These are phyloP conservation scores for Acacia melanoxylon DNA, from an alignment of 306 rosid species.

Conservation along the genomic window DNA sequence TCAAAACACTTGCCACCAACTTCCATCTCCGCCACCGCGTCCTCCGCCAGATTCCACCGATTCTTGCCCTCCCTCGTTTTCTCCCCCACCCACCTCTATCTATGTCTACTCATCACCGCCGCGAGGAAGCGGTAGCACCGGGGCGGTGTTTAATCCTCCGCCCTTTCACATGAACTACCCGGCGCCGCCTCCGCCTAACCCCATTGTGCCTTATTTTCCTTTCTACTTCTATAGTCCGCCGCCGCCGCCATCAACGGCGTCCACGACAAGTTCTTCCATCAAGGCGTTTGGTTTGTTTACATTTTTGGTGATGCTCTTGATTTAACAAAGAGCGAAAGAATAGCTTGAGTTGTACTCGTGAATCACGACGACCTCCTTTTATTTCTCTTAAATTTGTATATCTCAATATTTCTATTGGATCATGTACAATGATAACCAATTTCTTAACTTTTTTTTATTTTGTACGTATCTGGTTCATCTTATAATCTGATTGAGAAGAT, in stretches of 20 bases:
- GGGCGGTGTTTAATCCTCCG: slow-evolving; percentile 49
- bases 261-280: slow-evolving; percentile 11
- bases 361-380: background rate
- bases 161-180: slow-evolving; percentile 50
- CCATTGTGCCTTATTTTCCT: slow-evolving; percentile 91
- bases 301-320: slow-evolving; percentile 32
- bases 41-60: slow-evolving; percentile 25
- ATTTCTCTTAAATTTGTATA: background rate
- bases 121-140: slow-evolving; percentile 47
- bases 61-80: slow-evolving; percentile 73
- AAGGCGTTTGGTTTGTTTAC: slow-evolving; percentile 20
- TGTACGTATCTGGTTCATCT: slow-evolving; percentile 23
- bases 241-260: slow-evolving; percentile 39
- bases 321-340: slow-evolving; percentile 34
- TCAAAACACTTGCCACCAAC: slow-evolving; percentile 64
- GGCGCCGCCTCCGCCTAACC: slow-evolving; percentile 85
- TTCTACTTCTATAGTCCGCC: slow-evolving; percentile 79
- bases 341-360: background rate
- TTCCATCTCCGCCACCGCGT: slow-evolving; percentile 52
- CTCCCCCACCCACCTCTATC: slow-evolving; percentile 57
- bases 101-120: slow-evolving; percentile 41
- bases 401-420: background rate
- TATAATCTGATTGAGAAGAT: no score
- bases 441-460: slow-evolving; percentile 28
- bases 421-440: slow-evolving; percentile 31